A percentile compares a stretch with the other conserved stretches of the same genome.
Evolutionary conservation across 352 stramenopile species (phyloP).

Genomic region (Pythium sp.): DNA sequence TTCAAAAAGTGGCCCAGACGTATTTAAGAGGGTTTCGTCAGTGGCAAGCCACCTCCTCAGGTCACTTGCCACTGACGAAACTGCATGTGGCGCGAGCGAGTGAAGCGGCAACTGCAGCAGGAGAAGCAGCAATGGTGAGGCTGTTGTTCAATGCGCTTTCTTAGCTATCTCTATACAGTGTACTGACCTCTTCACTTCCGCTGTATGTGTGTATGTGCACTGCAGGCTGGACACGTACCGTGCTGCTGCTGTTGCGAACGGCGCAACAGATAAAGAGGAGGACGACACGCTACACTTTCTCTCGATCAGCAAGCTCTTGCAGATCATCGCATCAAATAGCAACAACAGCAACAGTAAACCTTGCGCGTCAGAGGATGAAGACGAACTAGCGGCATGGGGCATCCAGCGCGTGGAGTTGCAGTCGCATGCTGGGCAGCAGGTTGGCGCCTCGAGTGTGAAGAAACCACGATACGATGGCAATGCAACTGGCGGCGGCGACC

Average conservation of each 20-base stretch:
- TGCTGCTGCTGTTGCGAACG: not conserved
- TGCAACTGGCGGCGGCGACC: not conserved
- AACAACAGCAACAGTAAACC: too few species aligned
- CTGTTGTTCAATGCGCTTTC: not conserved
- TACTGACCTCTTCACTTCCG: not conserved
- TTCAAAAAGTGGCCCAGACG: too few species aligned
- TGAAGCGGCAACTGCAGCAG: conserved; percentile 15
- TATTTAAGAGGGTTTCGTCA: too few species aligned
- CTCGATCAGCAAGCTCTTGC: conserved; percentile 11
- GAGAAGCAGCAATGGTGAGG: conserved; percentile 15
- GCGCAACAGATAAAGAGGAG: not conserved
- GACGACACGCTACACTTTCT: not conserved
- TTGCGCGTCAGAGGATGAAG: not conserved
- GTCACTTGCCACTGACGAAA: too few species aligned
- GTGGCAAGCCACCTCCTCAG: too few species aligned
- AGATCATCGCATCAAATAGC: not conserved
- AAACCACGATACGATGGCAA: not conserved
- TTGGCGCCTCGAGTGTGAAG: not conserved
- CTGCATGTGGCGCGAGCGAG: conserved; percentile 12
- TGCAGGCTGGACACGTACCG: not conserved
- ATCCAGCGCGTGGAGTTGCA: conserved; percentile 6
- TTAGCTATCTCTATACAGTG: not conserved
- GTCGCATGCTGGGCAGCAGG: not conserved
- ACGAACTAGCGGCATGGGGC: not conserved
- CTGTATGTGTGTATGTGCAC: not conserved